phyloP scores from a whole-genome alignment of 2,329 filamentous ascomycete genomes.

The Ophiocordyceps camponoti-leonardi region DNA sequence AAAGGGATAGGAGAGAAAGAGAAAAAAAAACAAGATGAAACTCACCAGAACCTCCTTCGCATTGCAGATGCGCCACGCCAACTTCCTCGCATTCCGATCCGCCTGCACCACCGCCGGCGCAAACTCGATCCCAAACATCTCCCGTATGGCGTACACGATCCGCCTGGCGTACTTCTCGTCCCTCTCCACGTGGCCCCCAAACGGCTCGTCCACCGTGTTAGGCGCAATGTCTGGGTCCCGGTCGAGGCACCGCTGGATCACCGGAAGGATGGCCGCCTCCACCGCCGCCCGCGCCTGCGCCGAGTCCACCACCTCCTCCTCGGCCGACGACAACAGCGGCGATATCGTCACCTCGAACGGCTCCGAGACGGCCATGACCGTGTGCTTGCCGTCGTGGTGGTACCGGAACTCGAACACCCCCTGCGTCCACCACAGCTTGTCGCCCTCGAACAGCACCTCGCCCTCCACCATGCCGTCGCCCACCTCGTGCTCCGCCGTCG shows the following conservation, averaged over 20 bases:
- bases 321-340: slow-evolving; percentile 36
- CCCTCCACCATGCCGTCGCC: slow-evolving; percentile 29
- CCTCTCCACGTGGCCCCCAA: slow-evolving; percentile 69
- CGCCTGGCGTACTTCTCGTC: slow-evolving; percentile 79
- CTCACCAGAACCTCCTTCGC: slow-evolving; percentile 82
- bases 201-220: slow-evolving; percentile 58
- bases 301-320: slow-evolving; percentile 51
- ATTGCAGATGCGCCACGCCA: slow-evolving; percentile 90
- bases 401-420: slow-evolving; percentile 95
- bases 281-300: slow-evolving; percentile 47
- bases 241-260: slow-evolving; percentile 87
- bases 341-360: slow-evolving; percentile 82
- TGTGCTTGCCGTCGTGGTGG: slow-evolving; percentile 84
- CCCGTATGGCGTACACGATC: slow-evolving; percentile 83
- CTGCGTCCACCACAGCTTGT: slow-evolving; percentile 94
- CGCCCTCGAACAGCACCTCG: slow-evolving; percentile 65
- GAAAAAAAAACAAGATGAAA: neutral
- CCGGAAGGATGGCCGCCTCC: slow-evolving; percentile 59
- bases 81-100: slow-evolving; percentile 75
- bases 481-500: slow-evolving; percentile 48
- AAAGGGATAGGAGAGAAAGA: too few relatives aligned
- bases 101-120: slow-evolving; percentile 82
- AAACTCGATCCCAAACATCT: slow-evolving; percentile 97
- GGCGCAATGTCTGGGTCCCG: slow-evolving; percentile 83
- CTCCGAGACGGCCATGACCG: slow-evolving; percentile 82